phyloP scores from a whole-genome alignment of 495 filamentous ascomycete species.

The Acidiella bohemica region DNA sequence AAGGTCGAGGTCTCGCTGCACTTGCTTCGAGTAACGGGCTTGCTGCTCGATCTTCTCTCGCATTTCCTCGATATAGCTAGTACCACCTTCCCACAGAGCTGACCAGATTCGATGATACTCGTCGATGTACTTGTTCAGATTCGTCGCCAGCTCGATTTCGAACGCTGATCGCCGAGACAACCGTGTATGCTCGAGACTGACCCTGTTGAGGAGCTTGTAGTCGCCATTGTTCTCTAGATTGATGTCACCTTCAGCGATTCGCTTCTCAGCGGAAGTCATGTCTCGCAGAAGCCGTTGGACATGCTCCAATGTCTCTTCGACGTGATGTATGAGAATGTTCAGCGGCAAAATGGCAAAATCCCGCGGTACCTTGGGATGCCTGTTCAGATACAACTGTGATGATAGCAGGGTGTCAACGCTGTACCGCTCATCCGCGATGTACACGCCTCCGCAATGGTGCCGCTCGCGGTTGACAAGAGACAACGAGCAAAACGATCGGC shows the following conservation, averaged over 20 bases:
- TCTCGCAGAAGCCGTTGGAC: constrained; percentile 12
- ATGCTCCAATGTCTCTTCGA: constrained; percentile 14
- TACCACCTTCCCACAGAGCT: constrained; percentile 18
- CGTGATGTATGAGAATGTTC: constrained; percentile 13
- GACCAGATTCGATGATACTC: constrained; percentile 16
- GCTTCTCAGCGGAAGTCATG: constrained; percentile 17
- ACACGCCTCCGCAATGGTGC: constrained; percentile 15
- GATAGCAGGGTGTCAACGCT: constrained; percentile 10
- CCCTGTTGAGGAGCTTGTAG: constrained; percentile 20
- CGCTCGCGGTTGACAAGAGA: constrained; percentile 19
- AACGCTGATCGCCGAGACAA: constrained; percentile 18
- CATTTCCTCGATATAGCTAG: constrained; percentile 20
- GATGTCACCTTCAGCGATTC: constrained; percentile 19
- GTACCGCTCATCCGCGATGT: constrained; percentile 11
- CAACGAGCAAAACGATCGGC: constrained; percentile 18
- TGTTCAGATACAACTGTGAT: constrained; percentile 11
- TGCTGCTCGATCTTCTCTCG: constrained; percentile 21
- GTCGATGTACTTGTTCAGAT: constrained; percentile 17
- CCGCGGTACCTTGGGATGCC: constrained; percentile 18
- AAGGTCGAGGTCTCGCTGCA: constrained; percentile 15
- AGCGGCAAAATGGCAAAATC: constrained; percentile 19
- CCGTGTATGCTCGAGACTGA: constrained; percentile 18
- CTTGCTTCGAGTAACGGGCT: constrained; percentile 17
- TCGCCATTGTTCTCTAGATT: constrained; percentile 17
- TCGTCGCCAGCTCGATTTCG: constrained; percentile 18